These are phyloP conservation scores for Dimargaris xerosporica DNA, from an alignment of 192 early-diverging fungal species.

Conservation along the genomic window DNA sequence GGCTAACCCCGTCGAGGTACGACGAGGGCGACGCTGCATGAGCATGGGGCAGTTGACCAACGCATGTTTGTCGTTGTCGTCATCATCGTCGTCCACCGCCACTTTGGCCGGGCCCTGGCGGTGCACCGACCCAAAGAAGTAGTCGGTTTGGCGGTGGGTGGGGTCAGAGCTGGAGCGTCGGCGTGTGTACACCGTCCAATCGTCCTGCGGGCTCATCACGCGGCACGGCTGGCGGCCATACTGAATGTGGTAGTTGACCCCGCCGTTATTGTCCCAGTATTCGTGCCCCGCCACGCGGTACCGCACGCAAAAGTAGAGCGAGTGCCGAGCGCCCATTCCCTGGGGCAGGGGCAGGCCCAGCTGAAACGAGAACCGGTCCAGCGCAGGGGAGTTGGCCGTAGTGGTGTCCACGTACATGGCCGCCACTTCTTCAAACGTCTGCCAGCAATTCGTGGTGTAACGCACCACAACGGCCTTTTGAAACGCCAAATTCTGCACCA, in stretches of 20 bases:
- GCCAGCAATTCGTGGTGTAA: conserved; percentile 74
- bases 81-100: background rate
- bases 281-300: conserved; percentile 55
- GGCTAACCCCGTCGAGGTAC: conserved; percentile 13
- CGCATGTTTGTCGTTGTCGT: background rate
- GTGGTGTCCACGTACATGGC: conserved; percentile 49
- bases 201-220: background rate
- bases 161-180: conserved; percentile 12
- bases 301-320: conserved; percentile 42
- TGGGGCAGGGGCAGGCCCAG: conserved; percentile 37
- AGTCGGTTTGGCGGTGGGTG: conserved; percentile 10
- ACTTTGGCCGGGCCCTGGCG: background rate
- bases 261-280: conserved; percentile 92
- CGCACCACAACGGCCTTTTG: conserved; percentile 67
- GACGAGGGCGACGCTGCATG: background rate
- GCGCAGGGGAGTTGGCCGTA: conserved; percentile 25
- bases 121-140: conserved; percentile 2
- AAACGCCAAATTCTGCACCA: conserved; percentile 77
- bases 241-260: conserved; percentile 64
- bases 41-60: background rate
- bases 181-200: background rate
- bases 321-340: conserved; percentile 14
- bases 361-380: conserved; percentile 58
- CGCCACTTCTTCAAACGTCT: conserved; percentile 40
- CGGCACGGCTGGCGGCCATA: background rate